Evolutionary conservation across 495 filamentous ascomycete species (phyloP).

Genomic region (Oleoguttula mirabilis): DNA sequence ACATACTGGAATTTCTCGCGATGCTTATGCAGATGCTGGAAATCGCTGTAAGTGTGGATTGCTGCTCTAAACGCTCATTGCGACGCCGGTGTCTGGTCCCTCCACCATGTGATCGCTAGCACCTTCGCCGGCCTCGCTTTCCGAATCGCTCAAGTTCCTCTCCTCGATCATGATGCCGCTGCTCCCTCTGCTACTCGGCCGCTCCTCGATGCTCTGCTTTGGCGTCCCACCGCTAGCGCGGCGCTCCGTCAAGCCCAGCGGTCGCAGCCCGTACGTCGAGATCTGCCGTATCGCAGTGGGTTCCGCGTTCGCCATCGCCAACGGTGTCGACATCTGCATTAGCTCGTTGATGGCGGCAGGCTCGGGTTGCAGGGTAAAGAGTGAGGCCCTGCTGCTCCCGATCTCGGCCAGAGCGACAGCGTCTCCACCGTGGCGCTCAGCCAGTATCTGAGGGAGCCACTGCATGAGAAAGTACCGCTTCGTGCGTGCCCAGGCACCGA

Average conservation of each 20-base stretch:
- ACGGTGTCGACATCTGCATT: slow-evolving; percentile 19
- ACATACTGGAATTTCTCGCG: too few relatives aligned
- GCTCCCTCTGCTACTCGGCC: slow-evolving; percentile 26
- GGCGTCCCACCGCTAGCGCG: slow-evolving; percentile 8
- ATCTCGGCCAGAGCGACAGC: slow-evolving; percentile 10
- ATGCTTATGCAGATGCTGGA: too few relatives aligned
- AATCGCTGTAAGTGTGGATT: too few relatives aligned
- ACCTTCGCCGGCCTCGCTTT: slow-evolving; percentile 16
- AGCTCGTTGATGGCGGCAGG: slow-evolving; percentile 20
- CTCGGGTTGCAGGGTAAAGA: slow-evolving; percentile 6
- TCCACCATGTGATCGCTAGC: too few relatives aligned
- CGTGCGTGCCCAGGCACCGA: slow-evolving; percentile 33
- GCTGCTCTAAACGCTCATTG: too few relatives aligned
- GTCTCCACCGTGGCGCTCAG: slow-evolving; percentile 17
- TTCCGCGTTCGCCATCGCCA: slow-evolving; percentile 21
- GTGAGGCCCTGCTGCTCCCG: slow-evolving; percentile 13
- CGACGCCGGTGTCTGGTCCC: too few relatives aligned
- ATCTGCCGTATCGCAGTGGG: slow-evolving; percentile 20
- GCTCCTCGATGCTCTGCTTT: not conserved
- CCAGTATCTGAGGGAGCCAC: slow-evolving; percentile 34
- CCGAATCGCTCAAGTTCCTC: slow-evolving; percentile 25
- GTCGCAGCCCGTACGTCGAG: slow-evolving; percentile 12
- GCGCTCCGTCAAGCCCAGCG: slow-evolving; percentile 14
- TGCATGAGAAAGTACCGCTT: slow-evolving; percentile 33
- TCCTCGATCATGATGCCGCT: slow-evolving; percentile 37